A percentile compares a stretch with the other conserved stretches of the same genome.
Conservation (phyloP, 805 yeast genomes). For the Limtongia smithiae region DNA sequence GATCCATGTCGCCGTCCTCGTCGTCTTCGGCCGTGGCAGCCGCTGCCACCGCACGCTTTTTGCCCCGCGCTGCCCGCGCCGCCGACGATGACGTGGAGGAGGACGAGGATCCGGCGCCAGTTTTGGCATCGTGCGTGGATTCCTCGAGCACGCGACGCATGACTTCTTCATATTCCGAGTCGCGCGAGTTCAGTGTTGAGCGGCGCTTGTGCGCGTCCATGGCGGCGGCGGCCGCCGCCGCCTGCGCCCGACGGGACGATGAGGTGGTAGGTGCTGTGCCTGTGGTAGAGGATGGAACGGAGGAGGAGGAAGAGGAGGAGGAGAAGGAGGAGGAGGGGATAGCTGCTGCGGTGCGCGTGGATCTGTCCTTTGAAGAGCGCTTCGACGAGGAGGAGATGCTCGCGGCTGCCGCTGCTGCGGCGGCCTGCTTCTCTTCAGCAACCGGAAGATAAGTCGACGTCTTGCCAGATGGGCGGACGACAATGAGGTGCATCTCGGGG, state of each 20-base stretch:
- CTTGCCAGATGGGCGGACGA: slow-evolving; percentile 46
- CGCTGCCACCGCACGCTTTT: slow-evolving; percentile 26
- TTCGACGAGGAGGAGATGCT: neutral
- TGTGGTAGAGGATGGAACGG: neutral
- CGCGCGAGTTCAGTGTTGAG: slow-evolving; percentile 37
- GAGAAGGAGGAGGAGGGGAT: neutral
- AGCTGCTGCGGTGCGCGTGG: neutral
- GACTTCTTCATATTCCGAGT: slow-evolving; percentile 38
- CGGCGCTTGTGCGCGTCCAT: slow-evolving; percentile 31
- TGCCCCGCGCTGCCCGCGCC: slow-evolving; percentile 13
- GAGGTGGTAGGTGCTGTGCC: neutral
- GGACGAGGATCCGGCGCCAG: neutral
- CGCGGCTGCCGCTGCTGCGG: slow-evolving; percentile 4
- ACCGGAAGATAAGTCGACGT: slow-evolving; percentile 51
- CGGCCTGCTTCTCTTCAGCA: slow-evolving; percentile 28
- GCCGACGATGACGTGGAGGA: neutral
- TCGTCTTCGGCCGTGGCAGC: slow-evolving; percentile 24
- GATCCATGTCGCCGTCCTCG: slow-evolving; percentile 21
- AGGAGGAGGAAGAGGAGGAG: neutral
- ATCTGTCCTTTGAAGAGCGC: no score
- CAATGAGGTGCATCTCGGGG: slow-evolving; percentile 72
- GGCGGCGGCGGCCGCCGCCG: neutral
- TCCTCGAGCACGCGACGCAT: slow-evolving; percentile 43
- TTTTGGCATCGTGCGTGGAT: slow-evolving; percentile 36
- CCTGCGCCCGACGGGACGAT: slow-evolving; percentile 1